These are phyloP conservation scores for Sphagnum contortum DNA, from an alignment of 225 moss, liverwort and hornwort genomes.

Conservation along the genomic window DNA sequence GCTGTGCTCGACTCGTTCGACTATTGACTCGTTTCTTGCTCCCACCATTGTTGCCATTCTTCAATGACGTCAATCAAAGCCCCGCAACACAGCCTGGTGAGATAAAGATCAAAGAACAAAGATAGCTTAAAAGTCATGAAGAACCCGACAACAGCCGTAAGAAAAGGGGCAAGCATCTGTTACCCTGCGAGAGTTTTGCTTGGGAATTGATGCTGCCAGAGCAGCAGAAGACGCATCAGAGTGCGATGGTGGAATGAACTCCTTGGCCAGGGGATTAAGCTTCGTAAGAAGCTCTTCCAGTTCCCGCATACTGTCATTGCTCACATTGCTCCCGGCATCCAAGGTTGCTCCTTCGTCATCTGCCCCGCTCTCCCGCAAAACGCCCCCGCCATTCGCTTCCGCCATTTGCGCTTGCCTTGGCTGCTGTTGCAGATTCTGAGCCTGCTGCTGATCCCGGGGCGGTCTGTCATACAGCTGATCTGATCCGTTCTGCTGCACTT, in stretches of 20 bases:
- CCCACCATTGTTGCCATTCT: slow-evolving; percentile 73
- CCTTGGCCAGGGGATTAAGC: slow-evolving; percentile 83
- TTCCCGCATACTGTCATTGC: slow-evolving; percentile 78
- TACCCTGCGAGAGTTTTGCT: slow-evolving; percentile 76
- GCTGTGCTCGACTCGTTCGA: slow-evolving; percentile 88
- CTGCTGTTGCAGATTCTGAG: slow-evolving; percentile 10
- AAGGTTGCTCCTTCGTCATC: slow-evolving; percentile 30
- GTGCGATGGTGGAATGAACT: slow-evolving; percentile 82
- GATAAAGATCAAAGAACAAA: too few relatives aligned
- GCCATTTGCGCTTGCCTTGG: slow-evolving; percentile 13
- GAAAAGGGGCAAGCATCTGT: neutral
- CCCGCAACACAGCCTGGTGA: too few relatives aligned
- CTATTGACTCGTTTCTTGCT: slow-evolving; percentile 74
- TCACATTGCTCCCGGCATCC: slow-evolving; percentile 67
- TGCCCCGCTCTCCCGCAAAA: slow-evolving; percentile 24
- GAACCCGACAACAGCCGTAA: too few relatives aligned
- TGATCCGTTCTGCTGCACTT: slow-evolving; percentile 42
- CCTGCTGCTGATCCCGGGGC: slow-evolving; percentile 9
- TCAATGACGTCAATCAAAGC: slow-evolving; percentile 18
- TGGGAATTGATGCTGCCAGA: slow-evolving; percentile 38
- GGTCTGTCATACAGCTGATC: slow-evolving; percentile 52
- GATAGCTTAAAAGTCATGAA: too few relatives aligned
- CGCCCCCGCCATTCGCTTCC: slow-evolving; percentile 31
- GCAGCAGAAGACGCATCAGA: slow-evolving; percentile 43
- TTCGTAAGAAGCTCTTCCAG: slow-evolving; percentile 84